Conservation (phyloP, 2,329 filamentous ascomycete genomes). For the Beauveria medogensis region DNA sequence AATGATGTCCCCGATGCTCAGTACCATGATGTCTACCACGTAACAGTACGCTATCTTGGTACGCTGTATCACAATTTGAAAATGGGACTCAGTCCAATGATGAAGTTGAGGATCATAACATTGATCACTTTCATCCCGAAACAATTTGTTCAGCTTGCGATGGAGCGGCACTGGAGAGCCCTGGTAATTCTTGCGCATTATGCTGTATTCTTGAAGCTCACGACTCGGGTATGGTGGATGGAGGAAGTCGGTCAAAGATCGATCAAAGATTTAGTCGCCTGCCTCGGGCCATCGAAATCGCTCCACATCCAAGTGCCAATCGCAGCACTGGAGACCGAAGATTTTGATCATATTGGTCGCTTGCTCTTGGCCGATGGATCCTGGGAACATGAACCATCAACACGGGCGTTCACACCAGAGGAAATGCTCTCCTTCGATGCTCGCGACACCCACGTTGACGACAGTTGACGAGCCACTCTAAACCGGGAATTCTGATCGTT, state of each 20-base stretch:
- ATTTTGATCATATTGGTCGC: slow-evolving; percentile 10
- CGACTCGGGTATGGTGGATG: slow-evolving; percentile 41
- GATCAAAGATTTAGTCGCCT: slow-evolving; percentile 33
- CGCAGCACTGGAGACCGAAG: slow-evolving; percentile 26
- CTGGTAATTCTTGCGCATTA: slow-evolving; percentile 47
- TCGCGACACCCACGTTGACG: not conserved
- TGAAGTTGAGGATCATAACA: slow-evolving; percentile 43
- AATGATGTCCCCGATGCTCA: slow-evolving; percentile 23
- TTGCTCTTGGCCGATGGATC: not conserved
- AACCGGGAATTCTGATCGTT: not conserved
- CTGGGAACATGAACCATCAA: not conserved
- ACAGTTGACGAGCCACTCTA: not conserved
- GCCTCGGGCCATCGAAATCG: slow-evolving; percentile 32
- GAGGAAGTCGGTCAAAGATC: slow-evolving; percentile 36
- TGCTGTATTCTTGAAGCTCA: slow-evolving; percentile 40
- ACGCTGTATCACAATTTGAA: slow-evolving; percentile 42
- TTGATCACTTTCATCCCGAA: slow-evolving; percentile 44
- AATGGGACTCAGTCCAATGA: slow-evolving; percentile 34
- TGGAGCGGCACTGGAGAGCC: slow-evolving; percentile 34
- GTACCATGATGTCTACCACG: slow-evolving; percentile 29
- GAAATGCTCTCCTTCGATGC: not conserved
- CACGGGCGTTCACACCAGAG: not conserved
- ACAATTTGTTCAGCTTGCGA: slow-evolving; percentile 35
- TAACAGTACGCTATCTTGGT: slow-evolving; percentile 40
- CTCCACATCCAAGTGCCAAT: slow-evolving; percentile 34